These are phyloP conservation scores for Tanacetum coccineum DNA, from an alignment of 129 eudicot species.

Conservation along the genomic window DNA sequence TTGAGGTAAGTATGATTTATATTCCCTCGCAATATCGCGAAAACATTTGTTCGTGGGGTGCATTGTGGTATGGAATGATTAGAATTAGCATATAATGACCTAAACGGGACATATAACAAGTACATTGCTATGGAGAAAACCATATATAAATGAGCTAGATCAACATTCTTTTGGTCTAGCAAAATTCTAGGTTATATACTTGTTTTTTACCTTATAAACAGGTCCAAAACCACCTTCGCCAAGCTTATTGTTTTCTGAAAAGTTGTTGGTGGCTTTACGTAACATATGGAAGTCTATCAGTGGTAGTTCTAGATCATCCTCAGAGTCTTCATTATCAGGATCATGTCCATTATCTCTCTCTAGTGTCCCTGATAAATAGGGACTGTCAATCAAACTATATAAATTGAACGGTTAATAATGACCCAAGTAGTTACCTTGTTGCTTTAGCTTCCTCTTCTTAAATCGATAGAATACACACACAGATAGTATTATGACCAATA, in stretches of 20 bases:
- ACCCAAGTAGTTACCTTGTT: conserved; percentile 27
- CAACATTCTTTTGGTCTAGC: not conserved
- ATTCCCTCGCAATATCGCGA: not conserved
- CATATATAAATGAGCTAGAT: not conserved
- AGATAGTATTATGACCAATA: conserved; percentile 21
- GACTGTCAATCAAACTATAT: conserved; percentile 7
- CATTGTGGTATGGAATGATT: not conserved
- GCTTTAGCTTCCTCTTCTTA: conserved; percentile 24
- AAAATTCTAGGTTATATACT: not conserved
- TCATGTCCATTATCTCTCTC: conserved; percentile 17
- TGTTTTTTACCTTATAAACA: conserved; percentile 36
- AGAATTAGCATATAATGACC: not conserved
- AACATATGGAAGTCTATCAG: conserved; percentile 24
- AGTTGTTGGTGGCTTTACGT: conserved; percentile 33
- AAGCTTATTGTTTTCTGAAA: conserved; percentile 36
- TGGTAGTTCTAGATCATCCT: conserved; percentile 40
- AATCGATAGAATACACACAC: conserved; percentile 7
- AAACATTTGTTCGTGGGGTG: not conserved
- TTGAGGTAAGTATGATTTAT: conserved; percentile 4
- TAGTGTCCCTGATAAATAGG: conserved; percentile 21
- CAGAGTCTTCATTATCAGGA: not conserved
- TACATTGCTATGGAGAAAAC: not conserved
- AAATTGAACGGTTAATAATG: not conserved
- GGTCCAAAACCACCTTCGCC: conserved; percentile 58
- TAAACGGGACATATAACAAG: not conserved